Base-by-base conservation (phyloP, 805 yeast genomes). In the Starmerella davenportii region DNA sequence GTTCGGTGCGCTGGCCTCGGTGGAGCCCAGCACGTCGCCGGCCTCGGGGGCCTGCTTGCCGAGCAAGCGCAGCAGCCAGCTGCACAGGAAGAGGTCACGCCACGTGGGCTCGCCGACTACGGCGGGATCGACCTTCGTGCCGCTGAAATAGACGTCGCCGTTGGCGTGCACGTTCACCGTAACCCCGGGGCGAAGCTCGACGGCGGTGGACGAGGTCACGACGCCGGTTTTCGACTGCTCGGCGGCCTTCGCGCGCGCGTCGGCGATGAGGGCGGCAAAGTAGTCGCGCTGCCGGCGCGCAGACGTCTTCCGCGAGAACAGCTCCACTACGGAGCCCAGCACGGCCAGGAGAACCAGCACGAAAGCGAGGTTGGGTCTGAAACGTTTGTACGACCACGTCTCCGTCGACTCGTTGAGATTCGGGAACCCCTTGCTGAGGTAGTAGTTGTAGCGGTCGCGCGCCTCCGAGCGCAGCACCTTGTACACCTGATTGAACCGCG, bases 351-450 rank as follows among this genome's bases (percentile, higher is more conserved):
- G 62, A 3, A 61, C 47, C 2, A 74, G 30, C 0, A 79, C 70
- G 36, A 72, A 54, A 9, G 66, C 47, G 24, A 69, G 53, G 30
- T 77, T 76, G 18, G 84, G 95, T 51, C 76, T 69, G 66, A 65
- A 82, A 56, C 75, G 67, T 25, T 50, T 54, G 55, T 77, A 71
- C 45, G 64, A 64, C 63, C 78, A 71, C 38, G 72, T 80, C 17
- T 73, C 66, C 7, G 32, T 16, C 19, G 19, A 40, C 14, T 74
- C 80, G 41, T 74, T 73, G 69, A 79, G 81, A 44, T 67, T 65
- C 5, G 98, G 96, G 59, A 90, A 87, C 5, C 96, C 95, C 48
- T 72, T 69, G 32, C 70, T 64, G 38, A 79, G 62, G 58, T 80
- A 90, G 56, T 72, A 84, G 57, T 90, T 96, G 56, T 90, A 90